Evolutionary conservation across 2,329 filamentous ascomycete genomes (phyloP).

Genomic region (Aureobasidium sp.): DNA sequence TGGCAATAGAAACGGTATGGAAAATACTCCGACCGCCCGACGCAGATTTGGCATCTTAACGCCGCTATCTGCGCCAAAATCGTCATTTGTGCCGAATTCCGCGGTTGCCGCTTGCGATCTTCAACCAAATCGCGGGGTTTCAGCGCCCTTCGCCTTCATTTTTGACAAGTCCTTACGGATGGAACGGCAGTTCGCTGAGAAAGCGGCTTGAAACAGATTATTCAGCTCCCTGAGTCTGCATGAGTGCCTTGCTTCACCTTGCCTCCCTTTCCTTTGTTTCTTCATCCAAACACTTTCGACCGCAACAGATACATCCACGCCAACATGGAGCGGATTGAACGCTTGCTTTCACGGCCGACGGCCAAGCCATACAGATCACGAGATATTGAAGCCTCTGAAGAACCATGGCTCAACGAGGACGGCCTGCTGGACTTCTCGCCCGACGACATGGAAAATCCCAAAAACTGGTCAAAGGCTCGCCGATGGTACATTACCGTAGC

Average conservation of each 20-base stretch:
- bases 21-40: neutral
- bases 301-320: neutral
- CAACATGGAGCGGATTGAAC: slow-evolving; percentile 33
- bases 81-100: neutral
- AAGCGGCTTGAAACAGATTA: neutral
- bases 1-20: rapidly evolving
- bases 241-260: neutral
- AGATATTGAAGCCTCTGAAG: slow-evolving; percentile 27
- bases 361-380: slow-evolving; percentile 45
- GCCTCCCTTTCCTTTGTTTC: neutral
- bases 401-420: slow-evolving; percentile 39
- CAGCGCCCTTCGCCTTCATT: neutral
- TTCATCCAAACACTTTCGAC: neutral
- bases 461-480: slow-evolving; percentile 37
- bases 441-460: slow-evolving; percentile 44
- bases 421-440: slow-evolving; percentile 45
- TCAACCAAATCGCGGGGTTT: neutral
- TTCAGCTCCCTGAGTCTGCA: neutral
- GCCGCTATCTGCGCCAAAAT: neutral
- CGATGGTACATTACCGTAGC: slow-evolving; percentile 35
- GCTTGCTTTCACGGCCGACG: slow-evolving; percentile 42
- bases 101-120: neutral
- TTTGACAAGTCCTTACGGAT: neutral
- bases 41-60: neutral
- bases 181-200: neutral